Conservation (phyloP, 2,329 filamentous ascomycete genomes). For the Fonsecaea nubica region DNA sequence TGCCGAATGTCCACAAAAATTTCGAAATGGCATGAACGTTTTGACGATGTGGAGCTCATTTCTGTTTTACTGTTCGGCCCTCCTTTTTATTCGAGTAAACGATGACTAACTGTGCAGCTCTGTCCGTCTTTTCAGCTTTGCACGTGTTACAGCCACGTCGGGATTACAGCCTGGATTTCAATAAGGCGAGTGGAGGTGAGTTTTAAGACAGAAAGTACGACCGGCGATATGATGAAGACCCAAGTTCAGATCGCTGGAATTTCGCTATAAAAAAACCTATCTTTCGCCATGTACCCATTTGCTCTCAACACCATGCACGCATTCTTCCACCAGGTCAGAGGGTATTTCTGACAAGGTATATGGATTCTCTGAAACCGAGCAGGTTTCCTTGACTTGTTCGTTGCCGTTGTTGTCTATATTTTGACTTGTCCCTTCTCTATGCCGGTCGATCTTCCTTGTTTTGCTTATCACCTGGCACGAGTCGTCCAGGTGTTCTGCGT, state of each 20-base stretch:
- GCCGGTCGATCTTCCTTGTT: background rate
- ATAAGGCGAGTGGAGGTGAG: background rate
- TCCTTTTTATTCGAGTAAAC: background rate
- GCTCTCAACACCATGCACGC: background rate
- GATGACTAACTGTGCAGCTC: no score
- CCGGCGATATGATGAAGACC: background rate
- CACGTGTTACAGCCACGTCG: no score
- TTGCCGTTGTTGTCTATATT: background rate
- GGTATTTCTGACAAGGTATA: no score
- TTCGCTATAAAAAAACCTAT: background rate
- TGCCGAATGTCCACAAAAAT: constrained; percentile 29
- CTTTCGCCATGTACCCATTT: background rate
- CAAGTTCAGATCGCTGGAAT: background rate
- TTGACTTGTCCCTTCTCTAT: background rate
- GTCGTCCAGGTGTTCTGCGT: background rate
- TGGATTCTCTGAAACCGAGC: background rate
- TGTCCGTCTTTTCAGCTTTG: no score
- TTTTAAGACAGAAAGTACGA: background rate
- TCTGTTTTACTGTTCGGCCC: background rate
- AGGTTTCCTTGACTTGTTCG: background rate
- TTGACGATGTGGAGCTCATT: background rate
- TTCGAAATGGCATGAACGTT: constrained; percentile 23
- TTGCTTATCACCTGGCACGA: background rate
- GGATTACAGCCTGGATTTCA: background rate
- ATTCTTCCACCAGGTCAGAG: background rate